These are phyloP conservation scores for Anisodus tanguticus DNA, from an alignment of 257 asterid species.

Conservation along the genomic window DNA sequence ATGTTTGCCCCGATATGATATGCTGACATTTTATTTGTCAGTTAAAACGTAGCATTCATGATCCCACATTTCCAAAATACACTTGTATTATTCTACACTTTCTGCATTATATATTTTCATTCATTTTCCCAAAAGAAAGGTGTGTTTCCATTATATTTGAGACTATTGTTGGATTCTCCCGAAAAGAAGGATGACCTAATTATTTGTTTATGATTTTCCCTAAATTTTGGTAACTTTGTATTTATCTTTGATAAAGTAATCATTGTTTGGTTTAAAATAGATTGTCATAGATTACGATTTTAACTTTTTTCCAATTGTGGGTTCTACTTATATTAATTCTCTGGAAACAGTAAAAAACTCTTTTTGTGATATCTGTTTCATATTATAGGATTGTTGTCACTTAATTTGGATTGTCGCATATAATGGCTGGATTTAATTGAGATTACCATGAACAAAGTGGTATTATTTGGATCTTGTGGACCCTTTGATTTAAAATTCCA, in stretches of 20 bases:
- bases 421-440: neutral
- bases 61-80: neutral
- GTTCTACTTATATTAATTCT: neutral
- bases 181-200: neutral
- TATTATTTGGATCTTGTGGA: neutral
- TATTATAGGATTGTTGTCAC: neutral
- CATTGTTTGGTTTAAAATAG: neutral
- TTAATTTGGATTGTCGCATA: neutral
- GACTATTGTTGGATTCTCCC: neutral
- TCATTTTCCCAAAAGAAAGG: no score
- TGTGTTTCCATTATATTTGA: no score
- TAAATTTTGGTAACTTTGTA: neutral
- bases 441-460: neutral
- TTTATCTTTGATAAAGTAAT: neutral
- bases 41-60: neutral
- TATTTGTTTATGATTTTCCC: neutral
- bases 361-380: neutral
- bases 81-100: neutral
- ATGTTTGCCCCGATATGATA: conserved; percentile 2
- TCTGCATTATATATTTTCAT: neutral
- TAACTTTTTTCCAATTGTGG: neutral
- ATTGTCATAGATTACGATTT: neutral
- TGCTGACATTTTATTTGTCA: neutral
- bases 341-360: neutral
- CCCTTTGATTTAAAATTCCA: conserved; percentile 1